Percentiles rank a stretch among this genome's conserved stretches.
phyloP scores from a whole-genome alignment of 768 basidiomycete genomes.

The Tricholomella constricta region DNA sequence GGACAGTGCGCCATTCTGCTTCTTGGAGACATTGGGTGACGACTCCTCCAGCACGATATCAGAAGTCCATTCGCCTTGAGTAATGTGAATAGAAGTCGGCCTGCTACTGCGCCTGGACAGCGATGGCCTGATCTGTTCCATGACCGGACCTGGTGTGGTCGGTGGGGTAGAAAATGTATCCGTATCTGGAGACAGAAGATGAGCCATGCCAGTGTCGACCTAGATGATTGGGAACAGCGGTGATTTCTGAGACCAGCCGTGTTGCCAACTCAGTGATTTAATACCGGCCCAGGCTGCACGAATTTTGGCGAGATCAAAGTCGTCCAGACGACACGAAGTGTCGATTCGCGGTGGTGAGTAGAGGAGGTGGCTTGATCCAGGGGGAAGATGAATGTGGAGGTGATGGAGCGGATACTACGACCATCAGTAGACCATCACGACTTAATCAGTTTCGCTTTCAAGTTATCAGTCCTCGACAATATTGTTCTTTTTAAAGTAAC shows the following conservation, averaged over 20 bases:
- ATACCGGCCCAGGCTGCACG: background rate
- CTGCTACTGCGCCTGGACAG: constrained; percentile 44
- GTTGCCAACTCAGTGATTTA: background rate
- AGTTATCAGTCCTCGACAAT: no score
- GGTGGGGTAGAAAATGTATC: constrained; percentile 48
- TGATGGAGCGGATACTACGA: no score
- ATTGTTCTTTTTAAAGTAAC: no score
- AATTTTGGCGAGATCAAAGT: constrained; percentile 5
- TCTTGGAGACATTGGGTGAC: constrained; percentile 32
- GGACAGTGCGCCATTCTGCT: constrained; percentile 18
- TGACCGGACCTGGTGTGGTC: constrained; percentile 33
- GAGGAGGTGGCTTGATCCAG: background rate
- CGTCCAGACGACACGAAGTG: constrained; percentile 14
- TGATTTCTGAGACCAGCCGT: constrained; percentile 5
- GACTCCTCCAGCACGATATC: constrained; percentile 45
- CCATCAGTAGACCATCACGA: background rate
- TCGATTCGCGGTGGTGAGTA: background rate
- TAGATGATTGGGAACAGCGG: background rate
- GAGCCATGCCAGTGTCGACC: constrained; percentile 10
- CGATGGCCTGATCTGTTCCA: constrained; percentile 34
- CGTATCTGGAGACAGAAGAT: constrained; percentile 32
- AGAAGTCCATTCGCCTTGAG: constrained; percentile 40
- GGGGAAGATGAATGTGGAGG: no score
- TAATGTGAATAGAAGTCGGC: constrained; percentile 48
- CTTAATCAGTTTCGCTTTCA: background rate